Evolutionary conservation across 257 asterid species (phyloP).

Genomic region (Cinchona pubescens): DNA sequence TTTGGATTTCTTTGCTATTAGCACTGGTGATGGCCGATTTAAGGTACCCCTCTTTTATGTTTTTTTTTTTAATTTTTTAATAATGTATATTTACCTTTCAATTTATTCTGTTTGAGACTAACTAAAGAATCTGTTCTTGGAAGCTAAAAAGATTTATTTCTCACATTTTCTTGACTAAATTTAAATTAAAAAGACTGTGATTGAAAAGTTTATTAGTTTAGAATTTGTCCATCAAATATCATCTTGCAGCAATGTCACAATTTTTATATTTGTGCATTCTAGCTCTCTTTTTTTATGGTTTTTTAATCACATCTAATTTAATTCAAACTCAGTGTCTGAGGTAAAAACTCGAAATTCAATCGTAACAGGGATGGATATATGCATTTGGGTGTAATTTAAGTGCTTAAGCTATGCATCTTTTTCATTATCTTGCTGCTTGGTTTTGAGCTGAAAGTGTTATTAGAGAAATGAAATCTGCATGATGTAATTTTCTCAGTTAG

Average conservation of each 20-base stretch:
- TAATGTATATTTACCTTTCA: neutral
- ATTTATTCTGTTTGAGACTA: neutral
- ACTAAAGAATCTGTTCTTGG: neutral
- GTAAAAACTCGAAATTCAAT: neutral
- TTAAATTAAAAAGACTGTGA: neutral
- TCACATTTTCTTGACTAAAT: neutral
- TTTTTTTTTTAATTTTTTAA: neutral
- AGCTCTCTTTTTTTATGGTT: neutral
- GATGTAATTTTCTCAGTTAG: neutral
- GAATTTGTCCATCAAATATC: neutral
- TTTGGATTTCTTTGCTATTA: constrained; percentile 64
- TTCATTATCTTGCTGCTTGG: neutral
- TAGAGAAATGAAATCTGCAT: neutral
- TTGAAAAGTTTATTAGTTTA: neutral
- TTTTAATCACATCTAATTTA: neutral
- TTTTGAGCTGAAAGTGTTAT: neutral
- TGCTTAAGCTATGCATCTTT: neutral
- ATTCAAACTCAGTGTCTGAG: too few relatives aligned
- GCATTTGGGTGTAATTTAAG: neutral
- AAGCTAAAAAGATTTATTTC: neutral
- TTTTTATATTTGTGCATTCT: too few relatives aligned
- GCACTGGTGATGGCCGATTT: constrained; percentile 78
- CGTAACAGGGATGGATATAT: neutral
- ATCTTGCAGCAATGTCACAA: neutral
- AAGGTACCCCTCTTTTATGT: constrained; percentile 40